These are phyloP conservation scores for Clarireedia hainanense DNA, from an alignment of 2,329 filamentous ascomycete genomes.

Conservation along the genomic window DNA sequence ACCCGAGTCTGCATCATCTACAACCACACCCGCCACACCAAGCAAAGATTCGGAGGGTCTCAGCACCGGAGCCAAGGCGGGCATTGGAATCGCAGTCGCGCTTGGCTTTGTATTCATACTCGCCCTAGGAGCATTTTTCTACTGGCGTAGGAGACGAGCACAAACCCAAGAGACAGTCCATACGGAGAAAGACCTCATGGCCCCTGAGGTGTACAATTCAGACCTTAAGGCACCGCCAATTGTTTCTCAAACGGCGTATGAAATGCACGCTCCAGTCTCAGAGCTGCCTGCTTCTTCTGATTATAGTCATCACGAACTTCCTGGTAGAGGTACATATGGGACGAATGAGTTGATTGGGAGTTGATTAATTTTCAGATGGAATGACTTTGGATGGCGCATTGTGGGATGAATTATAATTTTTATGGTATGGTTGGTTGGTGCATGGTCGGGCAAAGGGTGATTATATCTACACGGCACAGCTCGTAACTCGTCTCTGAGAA, in stretches of 20 bases:
- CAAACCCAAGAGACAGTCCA: background rate
- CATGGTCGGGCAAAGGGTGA: no score
- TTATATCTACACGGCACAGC: no score
- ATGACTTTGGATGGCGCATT: no score
- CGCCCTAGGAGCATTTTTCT: background rate
- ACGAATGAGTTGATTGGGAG: no score
- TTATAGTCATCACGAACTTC: no score
- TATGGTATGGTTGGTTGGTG: no score
- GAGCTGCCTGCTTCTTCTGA: no score
- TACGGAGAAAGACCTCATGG: background rate
- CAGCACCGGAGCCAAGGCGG: background rate
- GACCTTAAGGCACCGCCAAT: background rate
- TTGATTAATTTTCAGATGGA: no score
- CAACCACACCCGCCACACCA: background rate
- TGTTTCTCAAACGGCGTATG: background rate
- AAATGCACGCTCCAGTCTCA: conserved; percentile 1
- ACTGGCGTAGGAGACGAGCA: background rate
- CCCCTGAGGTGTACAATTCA: background rate
- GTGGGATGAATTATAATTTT: no score
- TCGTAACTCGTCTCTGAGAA: no score
- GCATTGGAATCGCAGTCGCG: background rate
- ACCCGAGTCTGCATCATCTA: background rate
- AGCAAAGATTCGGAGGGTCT: background rate
- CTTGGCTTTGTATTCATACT: background rate
- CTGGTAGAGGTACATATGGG: no score